Percentiles rank a stretch among this genome's conserved stretches.
Conservation (phyloP, 176 grass and related monocot species). For the Zea mays region Zm-B73-REFERENCE-NAM-5.0 NC_050100.1:165475501-165476000, state of each 20-base stretch:
- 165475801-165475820: neutral
- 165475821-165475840: neutral
- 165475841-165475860: neutral
- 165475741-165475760: neutral
- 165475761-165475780: constrained; percentile 1
- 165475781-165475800: neutral
- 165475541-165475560: constrained; percentile 39
- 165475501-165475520: constrained; percentile 46
- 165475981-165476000: neutral
- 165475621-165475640: constrained; percentile 48
- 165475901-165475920: neutral
- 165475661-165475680: neutral
- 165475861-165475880: constrained; percentile 1
- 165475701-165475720: constrained; percentile 5
- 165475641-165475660: constrained; percentile 44
- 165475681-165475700: constrained; percentile 22
- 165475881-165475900: neutral
- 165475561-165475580: constrained; percentile 43
- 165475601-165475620: constrained; percentile 41
- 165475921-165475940: neutral
- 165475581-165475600: constrained; percentile 25
- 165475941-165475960: neutral
- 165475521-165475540: neutral
- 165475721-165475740: constrained; percentile 33
- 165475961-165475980: neutral